These are phyloP conservation scores for Triticum aestivum DNA, from an alignment of 176 grass and related monocot genomes.

Conservation along the genomic window DNA sequence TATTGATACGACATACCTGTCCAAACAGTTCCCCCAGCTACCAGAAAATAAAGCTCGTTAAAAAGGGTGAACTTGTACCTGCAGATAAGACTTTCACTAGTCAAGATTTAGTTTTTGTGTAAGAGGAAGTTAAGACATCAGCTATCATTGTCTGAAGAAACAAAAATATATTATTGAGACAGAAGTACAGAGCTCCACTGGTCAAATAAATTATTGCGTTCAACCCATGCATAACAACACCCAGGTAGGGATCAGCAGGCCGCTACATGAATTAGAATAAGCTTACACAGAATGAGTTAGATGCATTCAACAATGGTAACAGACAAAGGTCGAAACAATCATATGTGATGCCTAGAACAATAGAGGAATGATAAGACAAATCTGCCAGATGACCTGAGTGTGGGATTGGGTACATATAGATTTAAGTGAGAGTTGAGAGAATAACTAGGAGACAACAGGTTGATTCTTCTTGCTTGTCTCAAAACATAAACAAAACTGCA, in stretches of 20 bases:
- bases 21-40: slow-evolving; percentile 96
- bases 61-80: slow-evolving; percentile 99
- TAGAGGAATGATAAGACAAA: not conserved
- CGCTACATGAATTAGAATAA: not conserved
- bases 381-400: not conserved
- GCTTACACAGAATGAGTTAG: slow-evolving; percentile 7
- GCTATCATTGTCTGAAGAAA: not conserved
- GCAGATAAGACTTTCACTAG: slow-evolving; percentile 22
- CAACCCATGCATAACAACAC: not conserved
- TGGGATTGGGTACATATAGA: not conserved
- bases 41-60: slow-evolving; percentile 98
- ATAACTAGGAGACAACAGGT: too few relatives aligned
- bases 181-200: not conserved
- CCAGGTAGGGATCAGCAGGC: not conserved
- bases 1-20: slow-evolving; percentile 55
- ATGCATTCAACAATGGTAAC: not conserved
- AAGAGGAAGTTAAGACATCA: not conserved
- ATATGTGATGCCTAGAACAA: not conserved
- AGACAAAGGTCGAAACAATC: not conserved
- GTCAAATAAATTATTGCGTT: slow-evolving; percentile 20
- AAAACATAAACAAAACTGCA: too few relatives aligned
- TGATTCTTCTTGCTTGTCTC: too few relatives aligned
- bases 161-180: not conserved
- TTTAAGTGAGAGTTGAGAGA: not conserved
- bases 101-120: slow-evolving; percentile 21